Conservation (phyloP, 1,139 yeast genomes). For the Taiozyma onychis region DNA sequence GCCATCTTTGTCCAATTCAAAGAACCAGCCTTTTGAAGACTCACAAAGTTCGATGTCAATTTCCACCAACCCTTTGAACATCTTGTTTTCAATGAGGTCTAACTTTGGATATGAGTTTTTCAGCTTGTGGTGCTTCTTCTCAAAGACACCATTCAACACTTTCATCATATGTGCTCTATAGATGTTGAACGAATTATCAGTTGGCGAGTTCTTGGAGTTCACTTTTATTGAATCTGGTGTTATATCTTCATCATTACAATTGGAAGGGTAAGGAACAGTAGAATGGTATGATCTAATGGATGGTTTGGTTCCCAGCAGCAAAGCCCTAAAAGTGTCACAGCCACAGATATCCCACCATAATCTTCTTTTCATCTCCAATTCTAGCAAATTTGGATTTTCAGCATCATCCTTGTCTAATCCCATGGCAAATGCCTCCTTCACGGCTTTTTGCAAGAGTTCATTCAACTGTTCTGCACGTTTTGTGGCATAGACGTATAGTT, state of each 20-base stretch:
- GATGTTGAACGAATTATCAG: conserved; percentile 26
- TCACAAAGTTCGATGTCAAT: conserved; percentile 24
- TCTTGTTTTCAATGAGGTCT: conserved; percentile 13
- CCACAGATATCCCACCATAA: conserved; percentile 32
- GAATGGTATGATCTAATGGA: conserved; percentile 23
- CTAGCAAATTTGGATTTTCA: conserved; percentile 21
- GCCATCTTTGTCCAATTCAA: conserved; percentile 21
- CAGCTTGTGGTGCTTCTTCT: conserved; percentile 14
- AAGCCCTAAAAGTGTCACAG: conserved; percentile 27
- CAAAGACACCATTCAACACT: conserved; percentile 24
- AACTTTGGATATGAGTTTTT: conserved; percentile 8
- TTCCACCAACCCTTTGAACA: conserved; percentile 21
- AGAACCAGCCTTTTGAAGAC: conserved; percentile 24
- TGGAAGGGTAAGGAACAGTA: conserved; percentile 27
- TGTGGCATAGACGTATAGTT: conserved; percentile 27
- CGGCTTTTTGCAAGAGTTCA: conserved; percentile 21
- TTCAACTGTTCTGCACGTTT: conserved; percentile 26
- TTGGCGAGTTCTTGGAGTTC: conserved; percentile 19
- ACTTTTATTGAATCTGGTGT: conserved; percentile 16
- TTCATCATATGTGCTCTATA: conserved; percentile 25
- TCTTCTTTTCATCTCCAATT: conserved; percentile 27
- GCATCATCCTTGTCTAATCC: conserved; percentile 23
- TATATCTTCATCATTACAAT: conserved; percentile 26
- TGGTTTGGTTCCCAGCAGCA: conserved; percentile 26
- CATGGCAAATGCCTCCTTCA: conserved; percentile 24